phyloP scores from a whole-genome alignment of 371 early-diverging fungal species.

The Dichotomocladium elegans region DNA sequence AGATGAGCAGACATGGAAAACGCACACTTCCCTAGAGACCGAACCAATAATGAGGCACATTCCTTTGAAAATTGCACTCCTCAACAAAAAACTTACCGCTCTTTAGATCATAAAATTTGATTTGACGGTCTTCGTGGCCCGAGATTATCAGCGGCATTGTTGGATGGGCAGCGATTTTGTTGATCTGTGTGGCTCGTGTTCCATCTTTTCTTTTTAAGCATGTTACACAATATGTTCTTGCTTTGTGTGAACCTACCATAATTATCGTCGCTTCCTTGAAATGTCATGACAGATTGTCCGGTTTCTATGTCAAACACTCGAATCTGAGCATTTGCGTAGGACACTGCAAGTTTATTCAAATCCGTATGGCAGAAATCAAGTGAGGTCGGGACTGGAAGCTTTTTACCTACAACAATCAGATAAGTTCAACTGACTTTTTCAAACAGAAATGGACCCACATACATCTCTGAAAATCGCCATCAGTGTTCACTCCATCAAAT shows the following conservation, averaged over 20 bases:
- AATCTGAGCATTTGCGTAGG: conserved; percentile 64
- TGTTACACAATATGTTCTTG: background rate
- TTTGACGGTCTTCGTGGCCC: conserved; percentile 76
- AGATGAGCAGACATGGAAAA: conserved; percentile 67
- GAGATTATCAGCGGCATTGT: conserved; percentile 69
- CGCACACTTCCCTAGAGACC: conserved; percentile 58
- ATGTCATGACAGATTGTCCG: conserved; percentile 52
- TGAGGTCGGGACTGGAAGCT: conserved; percentile 57
- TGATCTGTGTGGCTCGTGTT: conserved; percentile 71
- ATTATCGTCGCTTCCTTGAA: conserved; percentile 53
- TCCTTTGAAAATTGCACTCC: too few species aligned
- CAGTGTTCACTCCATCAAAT: conserved; percentile 30
- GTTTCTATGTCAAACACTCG: conserved; percentile 78
- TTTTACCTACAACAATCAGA: background rate
- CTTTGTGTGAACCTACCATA: conserved; percentile 46
- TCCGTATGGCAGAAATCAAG: conserved; percentile 66
- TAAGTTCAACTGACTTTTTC: background rate
- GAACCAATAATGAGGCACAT: too few species aligned
- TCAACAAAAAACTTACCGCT: conserved; percentile 3
- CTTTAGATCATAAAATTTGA: conserved; percentile 76
- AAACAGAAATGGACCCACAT: background rate
- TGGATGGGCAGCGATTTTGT: conserved; percentile 72
- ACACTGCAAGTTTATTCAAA: conserved; percentile 58
- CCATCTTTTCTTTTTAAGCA: conserved; percentile 54
- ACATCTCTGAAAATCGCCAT: conserved; percentile 9